Evolutionary conservation across 495 filamentous ascomycete species (phyloP).

Genomic region (Aspergillus coremiiformis): DNA sequence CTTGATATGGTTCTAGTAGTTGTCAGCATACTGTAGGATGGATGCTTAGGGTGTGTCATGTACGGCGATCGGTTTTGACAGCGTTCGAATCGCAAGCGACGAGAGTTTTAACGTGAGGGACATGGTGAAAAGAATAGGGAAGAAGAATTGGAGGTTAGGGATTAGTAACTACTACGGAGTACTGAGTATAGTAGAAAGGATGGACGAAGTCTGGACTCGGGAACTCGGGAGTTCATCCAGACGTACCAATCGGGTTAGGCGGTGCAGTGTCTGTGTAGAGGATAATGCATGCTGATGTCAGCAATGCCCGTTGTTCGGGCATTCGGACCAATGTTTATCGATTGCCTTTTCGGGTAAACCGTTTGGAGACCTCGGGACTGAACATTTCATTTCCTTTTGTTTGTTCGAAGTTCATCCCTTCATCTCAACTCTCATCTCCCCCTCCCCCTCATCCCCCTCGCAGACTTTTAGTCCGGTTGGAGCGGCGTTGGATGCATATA

Average conservation of each 20-base stretch:
- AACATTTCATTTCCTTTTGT: slow-evolving; percentile 18
- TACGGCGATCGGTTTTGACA: slow-evolving; percentile 69
- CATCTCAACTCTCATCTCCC: too few species aligned
- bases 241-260: slow-evolving; percentile 8
- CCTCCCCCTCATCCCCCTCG: not conserved
- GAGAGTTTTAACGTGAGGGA: slow-evolving; percentile 61
- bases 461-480: slow-evolving; percentile 11
- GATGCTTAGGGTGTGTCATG: too few species aligned
- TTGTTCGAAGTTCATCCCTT: slow-evolving; percentile 6
- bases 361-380: slow-evolving; percentile 26
- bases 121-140: slow-evolving; percentile 19
- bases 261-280: slow-evolving; percentile 6
- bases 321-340: slow-evolving; percentile 35
- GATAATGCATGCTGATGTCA: slow-evolving; percentile 21
- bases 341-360: slow-evolving; percentile 35
- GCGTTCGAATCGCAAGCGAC: slow-evolving; percentile 58
- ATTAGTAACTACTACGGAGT: too few species aligned
- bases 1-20: slow-evolving; percentile 79
- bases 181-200: too few species aligned
- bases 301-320: slow-evolving; percentile 23
- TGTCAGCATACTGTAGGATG: slow-evolving; percentile 41
- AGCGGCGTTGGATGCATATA: slow-evolving; percentile 29
- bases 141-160: not conserved
- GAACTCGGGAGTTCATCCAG: not conserved
- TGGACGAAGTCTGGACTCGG: too few species aligned